Conservation (phyloP, 371 early-diverging fungal genomes). For the Caulochytrium protostelioides region DNA sequence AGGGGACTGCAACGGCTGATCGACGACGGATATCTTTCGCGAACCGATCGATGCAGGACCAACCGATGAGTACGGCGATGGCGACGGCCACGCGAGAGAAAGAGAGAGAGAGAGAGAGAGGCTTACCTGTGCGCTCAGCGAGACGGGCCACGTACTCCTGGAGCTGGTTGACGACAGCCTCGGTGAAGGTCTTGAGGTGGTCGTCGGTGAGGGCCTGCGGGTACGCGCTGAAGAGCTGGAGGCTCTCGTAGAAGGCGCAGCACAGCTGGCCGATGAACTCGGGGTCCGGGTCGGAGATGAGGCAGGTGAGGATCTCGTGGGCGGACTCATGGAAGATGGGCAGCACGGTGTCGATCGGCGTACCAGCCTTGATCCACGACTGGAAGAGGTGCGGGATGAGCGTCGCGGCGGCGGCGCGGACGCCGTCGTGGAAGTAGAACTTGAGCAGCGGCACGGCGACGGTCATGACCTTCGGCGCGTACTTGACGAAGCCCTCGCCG, state of each 20-base stretch:
- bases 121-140: constrained; percentile 33
- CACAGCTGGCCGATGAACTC: constrained; percentile 53
- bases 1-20: no score
- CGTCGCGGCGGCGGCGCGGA: constrained; percentile 65
- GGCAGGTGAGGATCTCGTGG: constrained; percentile 41
- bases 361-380: constrained; percentile 12
- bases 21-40: no score
- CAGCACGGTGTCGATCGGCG: constrained; percentile 6
- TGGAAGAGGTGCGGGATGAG: constrained; percentile 57
- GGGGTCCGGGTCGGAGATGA: constrained; percentile 49
- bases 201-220: constrained; percentile 34
- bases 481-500: constrained; percentile 64
- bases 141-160: constrained; percentile 44
- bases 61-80: no score
- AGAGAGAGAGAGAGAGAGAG: not conserved
- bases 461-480: constrained; percentile 54
- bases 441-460: constrained; percentile 68
- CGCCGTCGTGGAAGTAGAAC: constrained; percentile 92
- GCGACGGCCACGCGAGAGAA: no score
- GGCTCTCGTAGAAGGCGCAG: constrained; percentile 39
- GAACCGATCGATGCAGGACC: no score
- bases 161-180: constrained; percentile 41
- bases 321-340: constrained; percentile 35
- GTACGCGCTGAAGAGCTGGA: not conserved
- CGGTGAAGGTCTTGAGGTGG: constrained; percentile 40